These are phyloP conservation scores for Globisporangium cylindrosporum DNA, from an alignment of 352 stramenopile species.

Conservation along the genomic window DNA sequence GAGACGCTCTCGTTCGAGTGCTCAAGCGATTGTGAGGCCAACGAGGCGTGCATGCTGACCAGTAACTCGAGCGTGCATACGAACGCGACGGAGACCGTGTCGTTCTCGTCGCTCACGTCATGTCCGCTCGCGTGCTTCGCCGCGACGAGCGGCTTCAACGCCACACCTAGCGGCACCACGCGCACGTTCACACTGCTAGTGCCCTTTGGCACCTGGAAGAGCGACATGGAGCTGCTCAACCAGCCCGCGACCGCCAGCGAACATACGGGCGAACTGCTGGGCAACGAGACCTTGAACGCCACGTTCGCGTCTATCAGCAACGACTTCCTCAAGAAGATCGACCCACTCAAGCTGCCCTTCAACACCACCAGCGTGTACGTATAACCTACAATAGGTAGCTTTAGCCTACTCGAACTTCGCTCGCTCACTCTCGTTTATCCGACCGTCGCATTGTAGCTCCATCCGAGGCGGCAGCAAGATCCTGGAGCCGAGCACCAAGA, in stretches of 20 bases:
- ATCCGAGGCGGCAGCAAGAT: constrained; percentile 4
- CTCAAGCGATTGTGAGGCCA: background rate
- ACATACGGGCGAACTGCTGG: background rate
- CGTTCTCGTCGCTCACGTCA: constrained; percentile 2
- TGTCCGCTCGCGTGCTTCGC: constrained; percentile 3
- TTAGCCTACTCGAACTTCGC: too few species aligned
- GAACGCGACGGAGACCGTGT: background rate
- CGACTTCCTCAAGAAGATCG: constrained; percentile 2
- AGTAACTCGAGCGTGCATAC: background rate
- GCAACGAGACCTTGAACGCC: background rate
- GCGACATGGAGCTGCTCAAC: background rate
- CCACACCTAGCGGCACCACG: background rate
- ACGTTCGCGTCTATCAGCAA: constrained; percentile 1
- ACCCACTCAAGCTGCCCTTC: background rate
- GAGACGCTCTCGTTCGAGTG: constrained; percentile 10
- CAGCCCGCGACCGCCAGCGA: background rate
- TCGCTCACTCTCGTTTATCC: background rate
- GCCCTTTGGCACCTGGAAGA: background rate
- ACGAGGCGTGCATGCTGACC: background rate
- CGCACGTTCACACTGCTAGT: constrained; percentile 4
- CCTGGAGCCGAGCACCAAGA: background rate
- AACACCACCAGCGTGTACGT: constrained; percentile 2
- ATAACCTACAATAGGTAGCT: background rate
- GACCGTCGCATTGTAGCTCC: background rate
- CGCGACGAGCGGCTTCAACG: background rate